Base-by-base conservation (phyloP, 148 eudicot species). In the Rhododendron kiyosumense region DNA sequence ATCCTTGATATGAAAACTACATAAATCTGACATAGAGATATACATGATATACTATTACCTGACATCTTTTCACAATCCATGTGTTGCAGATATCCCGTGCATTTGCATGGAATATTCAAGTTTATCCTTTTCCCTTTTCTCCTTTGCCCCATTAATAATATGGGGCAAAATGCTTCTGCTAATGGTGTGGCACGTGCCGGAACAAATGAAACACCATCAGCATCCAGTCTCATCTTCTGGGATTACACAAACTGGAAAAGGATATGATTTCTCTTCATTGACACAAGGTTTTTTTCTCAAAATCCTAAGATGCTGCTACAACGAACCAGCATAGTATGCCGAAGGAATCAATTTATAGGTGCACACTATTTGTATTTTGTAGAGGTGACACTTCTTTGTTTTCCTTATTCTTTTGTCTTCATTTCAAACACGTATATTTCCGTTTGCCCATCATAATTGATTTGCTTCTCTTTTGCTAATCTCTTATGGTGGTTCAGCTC, bases 181-280 rank as follows among this genome's bases (percentile, higher is more conserved):
- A 95, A 93, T 84, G 94, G 96, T 45, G 85, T 83, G 36, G 78
- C 88, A 7, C 78, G 92, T n/a, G 74, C 89, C 63, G 95, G 92
- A 86, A 79, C 88, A 5, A 89, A 86, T 86, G 88, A 82, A 83
- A 84, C 75, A 22, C 88, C 90, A 73, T 87, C 93, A 65, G 85
- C 93, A 81, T 59, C 97, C 18, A 57, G 78, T 85, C 81, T 48
- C 95, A 82, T 85, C 93, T 2, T 86, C 88, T 73, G 84, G 90
- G 86, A 63, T 87, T 24, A 85, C 92, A 26, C 93, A 92, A 75
- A 13, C 93, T 2, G 88, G 84, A 36, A 96, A 93, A 82, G 98
- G 94, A 2, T 93, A 87, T 15, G 98, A 96, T 86, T 96, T 96
- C 85, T 96, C 99, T n/a, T 94, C 98, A 69, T 86, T 96, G 86